A percentile compares a stretch with the other conserved stretches of the same genome.
These are phyloP conservation scores for Chaetomidium leptoderma DNA, from an alignment of 495 filamentous ascomycete genomes.

Conservation along the genomic window DNA sequence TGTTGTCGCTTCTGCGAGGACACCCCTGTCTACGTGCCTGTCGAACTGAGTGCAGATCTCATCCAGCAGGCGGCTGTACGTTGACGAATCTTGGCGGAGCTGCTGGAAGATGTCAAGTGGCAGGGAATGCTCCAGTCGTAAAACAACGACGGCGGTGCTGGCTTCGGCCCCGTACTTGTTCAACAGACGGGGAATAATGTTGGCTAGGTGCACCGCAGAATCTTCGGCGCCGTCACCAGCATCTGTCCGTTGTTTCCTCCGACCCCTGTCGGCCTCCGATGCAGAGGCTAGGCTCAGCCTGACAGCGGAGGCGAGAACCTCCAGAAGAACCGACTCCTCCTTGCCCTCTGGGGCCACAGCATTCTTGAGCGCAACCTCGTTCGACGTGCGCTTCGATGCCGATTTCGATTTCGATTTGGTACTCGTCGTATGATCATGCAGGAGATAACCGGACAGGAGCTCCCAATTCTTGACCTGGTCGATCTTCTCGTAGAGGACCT, in stretches of 20 bases:
- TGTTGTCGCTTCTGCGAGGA: constrained; percentile 77
- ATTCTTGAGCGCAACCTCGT: constrained; percentile 54
- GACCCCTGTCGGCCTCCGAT: constrained; percentile 58
- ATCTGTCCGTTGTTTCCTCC: constrained; percentile 56
- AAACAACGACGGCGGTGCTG: constrained; percentile 74
- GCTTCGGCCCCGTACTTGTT: constrained; percentile 91
- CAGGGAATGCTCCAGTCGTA: constrained; percentile 81
- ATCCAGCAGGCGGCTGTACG: constrained; percentile 76
- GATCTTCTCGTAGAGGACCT: constrained; percentile 77
- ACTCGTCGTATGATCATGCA: constrained; percentile 79
- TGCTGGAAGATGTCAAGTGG: constrained; percentile 87
- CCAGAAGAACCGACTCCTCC: constrained; percentile 80
- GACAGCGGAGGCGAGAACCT: constrained; percentile 77
- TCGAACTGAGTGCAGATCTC: constrained; percentile 93
- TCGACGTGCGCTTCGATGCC: constrained; percentile 39
- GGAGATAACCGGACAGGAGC: constrained; percentile 77
- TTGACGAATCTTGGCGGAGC: constrained; percentile 76
- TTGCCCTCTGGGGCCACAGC: constrained; percentile 67
- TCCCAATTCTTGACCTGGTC: constrained; percentile 82
- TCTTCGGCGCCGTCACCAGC: constrained; percentile 64
- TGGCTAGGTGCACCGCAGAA: constrained; percentile 66
- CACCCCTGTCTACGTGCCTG: constrained; percentile 76
- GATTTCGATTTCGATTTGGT: constrained; percentile 38
- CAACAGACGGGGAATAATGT: constrained; percentile 74
- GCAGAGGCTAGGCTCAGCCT: constrained; percentile 59